Percentiles rank a stretch among this genome's conserved stretches.
Evolutionary conservation across 164 flowering plant genomes (phyloP).

Genomic region (Magnolia kwangsiensis): DNA sequence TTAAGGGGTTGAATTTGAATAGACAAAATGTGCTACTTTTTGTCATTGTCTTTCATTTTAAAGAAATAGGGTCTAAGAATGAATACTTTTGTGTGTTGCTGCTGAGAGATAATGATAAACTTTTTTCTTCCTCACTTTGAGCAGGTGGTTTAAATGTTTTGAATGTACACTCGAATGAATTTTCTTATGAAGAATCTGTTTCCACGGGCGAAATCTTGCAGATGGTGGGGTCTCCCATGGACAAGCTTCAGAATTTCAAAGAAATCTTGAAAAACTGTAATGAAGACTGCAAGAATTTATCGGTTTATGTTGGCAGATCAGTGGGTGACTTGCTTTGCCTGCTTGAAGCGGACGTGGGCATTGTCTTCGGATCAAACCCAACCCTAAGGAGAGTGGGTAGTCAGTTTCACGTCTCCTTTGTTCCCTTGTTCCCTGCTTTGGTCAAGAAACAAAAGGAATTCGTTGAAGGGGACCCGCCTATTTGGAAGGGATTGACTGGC

Average conservation of each 20-base stretch:
- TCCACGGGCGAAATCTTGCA: conserved; percentile 31
- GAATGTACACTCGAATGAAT: conserved; percentile 35
- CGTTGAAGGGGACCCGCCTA: conserved; percentile 9
- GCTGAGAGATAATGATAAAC: neutral
- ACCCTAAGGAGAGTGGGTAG: conserved; percentile 28
- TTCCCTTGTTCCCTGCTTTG: conserved; percentile 32
- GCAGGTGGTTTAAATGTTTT: conserved; percentile 32
- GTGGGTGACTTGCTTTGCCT: conserved; percentile 37
- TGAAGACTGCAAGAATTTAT: conserved; percentile 14
- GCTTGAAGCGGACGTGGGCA: conserved; percentile 37
- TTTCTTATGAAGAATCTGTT: conserved; percentile 26
- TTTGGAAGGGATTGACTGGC: conserved; percentile 31
- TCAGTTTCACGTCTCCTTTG: conserved; percentile 30
- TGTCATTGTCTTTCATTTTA: no score
- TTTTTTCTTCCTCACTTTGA: neutral
- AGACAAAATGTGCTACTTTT: no score
- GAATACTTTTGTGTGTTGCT: no score
- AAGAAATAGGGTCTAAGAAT: no score
- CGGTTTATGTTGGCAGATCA: conserved; percentile 33
- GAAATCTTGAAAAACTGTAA: conserved; percentile 14
- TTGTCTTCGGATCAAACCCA: conserved; percentile 31
- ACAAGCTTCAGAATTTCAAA: conserved; percentile 30
- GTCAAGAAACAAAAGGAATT: conserved; percentile 29
- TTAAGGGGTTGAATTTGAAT: no score
- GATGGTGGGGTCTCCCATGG: conserved; percentile 35